These are phyloP conservation scores for Penicillium tannophilum DNA, from an alignment of 495 filamentous ascomycete genomes.

Conservation along the genomic window DNA sequence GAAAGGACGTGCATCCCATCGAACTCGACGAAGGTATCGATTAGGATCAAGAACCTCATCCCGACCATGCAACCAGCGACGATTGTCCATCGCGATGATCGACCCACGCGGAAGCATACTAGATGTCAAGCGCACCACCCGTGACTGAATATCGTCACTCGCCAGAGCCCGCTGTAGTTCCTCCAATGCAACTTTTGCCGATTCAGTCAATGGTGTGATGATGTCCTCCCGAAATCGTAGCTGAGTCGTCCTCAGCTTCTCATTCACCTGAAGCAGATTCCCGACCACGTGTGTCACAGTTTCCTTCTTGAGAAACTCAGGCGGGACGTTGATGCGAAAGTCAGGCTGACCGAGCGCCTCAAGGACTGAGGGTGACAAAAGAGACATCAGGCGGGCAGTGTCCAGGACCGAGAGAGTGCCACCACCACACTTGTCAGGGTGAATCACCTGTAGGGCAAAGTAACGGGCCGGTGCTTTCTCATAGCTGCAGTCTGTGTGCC, in stretches of 20 bases:
- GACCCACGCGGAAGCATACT: slow-evolving; percentile 23
- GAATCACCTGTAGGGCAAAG: slow-evolving; percentile 43
- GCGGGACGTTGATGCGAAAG: slow-evolving; percentile 34
- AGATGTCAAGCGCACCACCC: slow-evolving; percentile 22
- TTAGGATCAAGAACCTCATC: slow-evolving; percentile 34
- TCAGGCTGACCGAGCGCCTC: slow-evolving; percentile 19
- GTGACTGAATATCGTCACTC: background rate
- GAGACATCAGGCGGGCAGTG: slow-evolving; percentile 15
- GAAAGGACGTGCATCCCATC: slow-evolving; percentile 34
- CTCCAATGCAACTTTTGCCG: slow-evolving; percentile 22
- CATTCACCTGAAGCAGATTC: slow-evolving; percentile 17
- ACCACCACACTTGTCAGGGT: slow-evolving; percentile 33
- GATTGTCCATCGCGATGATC: slow-evolving; percentile 39
- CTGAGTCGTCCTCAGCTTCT: slow-evolving; percentile 1
- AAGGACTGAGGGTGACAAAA: slow-evolving; percentile 18
- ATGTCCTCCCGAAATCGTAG: slow-evolving; percentile 38
- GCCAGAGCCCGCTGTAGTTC: slow-evolving; percentile 24
- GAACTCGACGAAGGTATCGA: slow-evolving; percentile 37
- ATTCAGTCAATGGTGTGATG: slow-evolving; percentile 18
- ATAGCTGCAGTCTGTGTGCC: slow-evolving; percentile 35
- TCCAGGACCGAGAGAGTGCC: slow-evolving; percentile 37
- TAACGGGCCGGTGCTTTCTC: slow-evolving; percentile 35
- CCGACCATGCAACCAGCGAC: slow-evolving; percentile 38
- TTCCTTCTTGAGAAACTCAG: slow-evolving; percentile 33
- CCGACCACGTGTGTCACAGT: background rate